These are phyloP conservation scores for Cyberlindnera misumaiensis DNA, from an alignment of 805 yeast species.

Conservation along the genomic window DNA sequence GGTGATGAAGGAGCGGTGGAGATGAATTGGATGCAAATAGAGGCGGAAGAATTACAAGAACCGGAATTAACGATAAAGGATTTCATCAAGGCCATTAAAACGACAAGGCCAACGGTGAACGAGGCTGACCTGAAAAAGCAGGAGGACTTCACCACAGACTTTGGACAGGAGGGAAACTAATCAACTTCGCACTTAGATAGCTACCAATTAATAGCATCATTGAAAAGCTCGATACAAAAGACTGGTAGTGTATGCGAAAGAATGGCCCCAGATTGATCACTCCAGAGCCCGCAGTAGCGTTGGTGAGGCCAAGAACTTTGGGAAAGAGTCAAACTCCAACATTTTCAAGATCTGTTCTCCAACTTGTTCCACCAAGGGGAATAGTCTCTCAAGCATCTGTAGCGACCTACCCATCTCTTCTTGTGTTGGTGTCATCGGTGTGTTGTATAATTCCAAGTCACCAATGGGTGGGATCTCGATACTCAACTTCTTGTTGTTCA, in stretches of 20 bases:
- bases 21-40: conserved; percentile 90
- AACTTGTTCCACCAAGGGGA: conserved; percentile 42
- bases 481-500: conserved; percentile 16
- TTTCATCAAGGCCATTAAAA: conserved; percentile 85
- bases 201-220: too few relatives aligned
- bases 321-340: conserved; percentile 70
- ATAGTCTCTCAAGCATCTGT: conserved; percentile 30
- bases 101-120: conserved; percentile 93
- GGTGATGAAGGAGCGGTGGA: conserved; percentile 86
- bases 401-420: conserved; percentile 28
- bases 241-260: too few relatives aligned
- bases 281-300: conserved; percentile 27
- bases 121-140: conserved; percentile 75
- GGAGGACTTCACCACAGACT: conserved; percentile 83
- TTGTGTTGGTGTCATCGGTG: conserved; percentile 27
- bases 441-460: background rate
- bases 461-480: conserved; percentile 13
- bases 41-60: conserved; percentile 80
- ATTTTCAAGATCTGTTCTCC: conserved; percentile 43
- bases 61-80: conserved; percentile 89
- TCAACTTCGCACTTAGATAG: too few relatives aligned
- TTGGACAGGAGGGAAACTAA: conserved; percentile 91
- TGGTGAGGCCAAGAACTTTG: conserved; percentile 51
- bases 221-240: too few relatives aligned
- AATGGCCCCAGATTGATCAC: too few relatives aligned